Evolutionary conservation across 2,329 filamentous ascomycete species (phyloP).

Genomic region (Epichloe uncinata): DNA sequence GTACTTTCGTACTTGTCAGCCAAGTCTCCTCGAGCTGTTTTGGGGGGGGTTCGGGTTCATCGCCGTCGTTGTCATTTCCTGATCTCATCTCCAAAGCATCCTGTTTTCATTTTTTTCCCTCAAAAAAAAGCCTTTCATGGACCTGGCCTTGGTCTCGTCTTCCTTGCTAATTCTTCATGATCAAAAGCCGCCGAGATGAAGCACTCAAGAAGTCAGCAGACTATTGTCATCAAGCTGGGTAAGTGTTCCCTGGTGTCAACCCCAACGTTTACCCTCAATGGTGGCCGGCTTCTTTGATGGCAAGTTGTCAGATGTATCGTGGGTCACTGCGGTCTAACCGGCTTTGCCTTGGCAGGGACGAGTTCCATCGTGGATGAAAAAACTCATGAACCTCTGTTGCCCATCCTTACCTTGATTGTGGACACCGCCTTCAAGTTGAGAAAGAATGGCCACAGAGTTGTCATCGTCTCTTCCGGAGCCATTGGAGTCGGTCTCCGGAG

Average conservation of each 20-base stretch:
- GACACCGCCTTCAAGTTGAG: constrained; percentile 81
- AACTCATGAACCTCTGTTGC: constrained; percentile 84
- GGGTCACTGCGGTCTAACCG: not conserved
- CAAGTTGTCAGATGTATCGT: not conserved
- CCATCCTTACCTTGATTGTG: constrained; percentile 82
- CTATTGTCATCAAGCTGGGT: constrained; percentile 80
- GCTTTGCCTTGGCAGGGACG: constrained; percentile 49
- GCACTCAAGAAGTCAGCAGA: constrained; percentile 31
- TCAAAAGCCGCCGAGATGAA: constrained; percentile 45
- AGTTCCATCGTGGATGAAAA: constrained; percentile 98
- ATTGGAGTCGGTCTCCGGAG: constrained; percentile 85
- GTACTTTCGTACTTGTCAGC: constrained; percentile 1
- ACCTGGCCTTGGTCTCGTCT: not conserved
- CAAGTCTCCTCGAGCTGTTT: not conserved
- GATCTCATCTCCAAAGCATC: not conserved
- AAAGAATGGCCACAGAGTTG: constrained; percentile 84
- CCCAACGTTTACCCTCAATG: not conserved
- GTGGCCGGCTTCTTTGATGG: not conserved
- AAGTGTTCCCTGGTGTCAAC: constrained; percentile 17
- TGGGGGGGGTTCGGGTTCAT: not conserved
- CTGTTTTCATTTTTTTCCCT: not conserved
- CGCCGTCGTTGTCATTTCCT: constrained; percentile 2
- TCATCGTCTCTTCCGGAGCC: constrained; percentile 93
- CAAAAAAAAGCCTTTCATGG: constrained; percentile 4
- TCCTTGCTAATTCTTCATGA: constrained; percentile 4